Evolutionary conservation across 305 asterid species (phyloP), one percentile per base, ranked within the genome.

Genomic region (Withania somnifera): DNA sequence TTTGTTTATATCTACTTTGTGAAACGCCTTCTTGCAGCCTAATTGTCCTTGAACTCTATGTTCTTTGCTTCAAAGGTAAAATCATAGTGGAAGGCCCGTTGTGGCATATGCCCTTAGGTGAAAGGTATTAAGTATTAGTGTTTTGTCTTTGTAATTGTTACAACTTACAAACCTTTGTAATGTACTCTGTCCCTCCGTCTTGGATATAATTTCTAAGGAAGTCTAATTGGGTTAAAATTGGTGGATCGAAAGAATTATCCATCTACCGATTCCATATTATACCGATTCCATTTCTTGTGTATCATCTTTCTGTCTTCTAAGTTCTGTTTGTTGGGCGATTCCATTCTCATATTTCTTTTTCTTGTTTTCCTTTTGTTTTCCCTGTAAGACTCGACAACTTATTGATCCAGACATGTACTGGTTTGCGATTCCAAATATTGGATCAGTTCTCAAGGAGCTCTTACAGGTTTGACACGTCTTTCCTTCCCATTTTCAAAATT

Each of bases 351-450:
- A 87, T 82, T 81, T 84, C 67, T 85, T 83, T 3, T 13, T 71
- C 54, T 85, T 82, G 11, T 26, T 15, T 73, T 14, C 0, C 38
- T 10, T 26, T 47, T 28, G 14, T 4, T 73, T 1, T 15, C 2
- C 11, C 17, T 50, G 60, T 17, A 73, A 96, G 99, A 88, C 91
- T 83, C 97, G 97, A 81, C 99, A 93, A 89, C 98, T 94, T 73
- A 90, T 93, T 81, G 99, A 94, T 89, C 91, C 90, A 28, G 86
- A 93, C 89, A 91, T 93, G 98, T 96, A 94, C 83, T 96, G 99
- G 99, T 92, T 96, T 86, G 95, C 97, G n/a, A 92, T 96, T 84
- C 99, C 99, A 77, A 93, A 87, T 85, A 89, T 96, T 88, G 99
- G 99, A 81, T 90, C 95, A 53, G 92, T 96, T 81, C 99, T 96